Conservation (phyloP, 768 basidiomycete genomes). For the Trametes cinnabarina region DNA sequence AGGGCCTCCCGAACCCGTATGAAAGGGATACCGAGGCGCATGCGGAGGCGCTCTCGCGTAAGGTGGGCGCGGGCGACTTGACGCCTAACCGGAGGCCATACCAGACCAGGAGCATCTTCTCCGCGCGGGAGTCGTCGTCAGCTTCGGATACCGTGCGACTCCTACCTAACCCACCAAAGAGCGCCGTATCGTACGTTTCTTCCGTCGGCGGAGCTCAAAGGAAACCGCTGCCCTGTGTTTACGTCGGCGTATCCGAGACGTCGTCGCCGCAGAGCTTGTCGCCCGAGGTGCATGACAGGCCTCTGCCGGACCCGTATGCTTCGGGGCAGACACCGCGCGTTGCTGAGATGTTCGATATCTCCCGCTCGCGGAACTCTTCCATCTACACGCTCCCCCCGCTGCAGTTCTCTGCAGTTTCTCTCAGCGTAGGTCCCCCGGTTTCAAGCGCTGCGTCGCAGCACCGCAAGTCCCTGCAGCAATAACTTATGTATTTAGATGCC, state of each 20-base stretch:
- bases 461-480: background rate
- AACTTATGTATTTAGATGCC: background rate
- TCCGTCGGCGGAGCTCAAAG: background rate
- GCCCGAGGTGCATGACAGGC: background rate
- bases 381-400: background rate
- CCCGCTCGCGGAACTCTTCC: background rate
- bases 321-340: background rate
- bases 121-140: background rate
- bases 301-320: background rate
- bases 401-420: background rate
- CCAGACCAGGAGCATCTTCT: background rate
- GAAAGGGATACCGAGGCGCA: background rate
- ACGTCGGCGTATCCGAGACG: no score
- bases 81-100: slow-evolving; percentile 1
- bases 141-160: background rate
- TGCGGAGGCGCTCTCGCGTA: background rate
- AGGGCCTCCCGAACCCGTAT: background rate
- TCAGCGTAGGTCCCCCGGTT: background rate
- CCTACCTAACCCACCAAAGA: background rate
- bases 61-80: background rate
- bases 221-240: no score
- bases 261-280: no score
- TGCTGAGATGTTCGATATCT: background rate
- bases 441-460: background rate
- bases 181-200: background rate